A percentile compares a stretch with the other conserved stretches of the same genome.
Evolutionary conservation across 1,139 yeast species (phyloP).

Genomic region (Suhomyces choctaworum): DNA sequence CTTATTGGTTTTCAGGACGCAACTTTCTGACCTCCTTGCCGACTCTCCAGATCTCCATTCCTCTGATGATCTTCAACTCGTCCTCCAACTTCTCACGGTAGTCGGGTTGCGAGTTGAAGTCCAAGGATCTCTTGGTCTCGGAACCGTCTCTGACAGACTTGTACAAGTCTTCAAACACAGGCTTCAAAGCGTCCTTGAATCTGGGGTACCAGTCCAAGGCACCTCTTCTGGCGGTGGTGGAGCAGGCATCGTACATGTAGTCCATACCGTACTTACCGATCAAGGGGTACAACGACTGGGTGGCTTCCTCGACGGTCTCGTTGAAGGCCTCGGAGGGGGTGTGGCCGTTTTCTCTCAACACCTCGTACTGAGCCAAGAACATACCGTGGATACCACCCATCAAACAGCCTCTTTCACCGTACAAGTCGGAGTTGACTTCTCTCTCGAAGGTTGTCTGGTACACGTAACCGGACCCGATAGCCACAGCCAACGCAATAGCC

Average conservation of each 20-base stretch:
- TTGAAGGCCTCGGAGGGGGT: constrained; percentile 99
- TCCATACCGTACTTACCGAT: constrained; percentile 99
- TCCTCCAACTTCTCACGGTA: constrained; percentile 95
- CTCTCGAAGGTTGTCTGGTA: constrained; percentile 99
- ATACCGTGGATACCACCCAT: constrained; percentile 99
- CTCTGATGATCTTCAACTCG: constrained; percentile 91
- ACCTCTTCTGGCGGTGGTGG: constrained; percentile 99
- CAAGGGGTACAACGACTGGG: constrained; percentile 98
- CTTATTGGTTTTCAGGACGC: constrained; percentile 96
- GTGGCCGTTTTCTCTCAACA: constrained; percentile 98
- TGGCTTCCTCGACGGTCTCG: constrained; percentile 99
- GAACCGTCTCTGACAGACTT: constrained; percentile 93
- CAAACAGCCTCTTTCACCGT: constrained; percentile 99
- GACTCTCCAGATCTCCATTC: constrained; percentile 98
- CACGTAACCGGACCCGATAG: constrained; percentile 99
- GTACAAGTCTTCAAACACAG: constrained; percentile 95
- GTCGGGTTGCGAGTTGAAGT: constrained; percentile 96
- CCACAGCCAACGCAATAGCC: constrained; percentile 98
- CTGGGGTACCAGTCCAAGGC: constrained; percentile 99
- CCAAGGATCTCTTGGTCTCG: constrained; percentile 97
- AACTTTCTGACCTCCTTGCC: constrained; percentile 99
- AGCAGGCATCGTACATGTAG: constrained; percentile 99
- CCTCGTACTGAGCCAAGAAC: constrained; percentile 99
- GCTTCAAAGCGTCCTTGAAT: constrained; percentile 98
- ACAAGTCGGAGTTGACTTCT: constrained; percentile 98